Evolutionary conservation across 805 yeast species (phyloP).

Genomic region (Yarrowia deformans): DNA sequence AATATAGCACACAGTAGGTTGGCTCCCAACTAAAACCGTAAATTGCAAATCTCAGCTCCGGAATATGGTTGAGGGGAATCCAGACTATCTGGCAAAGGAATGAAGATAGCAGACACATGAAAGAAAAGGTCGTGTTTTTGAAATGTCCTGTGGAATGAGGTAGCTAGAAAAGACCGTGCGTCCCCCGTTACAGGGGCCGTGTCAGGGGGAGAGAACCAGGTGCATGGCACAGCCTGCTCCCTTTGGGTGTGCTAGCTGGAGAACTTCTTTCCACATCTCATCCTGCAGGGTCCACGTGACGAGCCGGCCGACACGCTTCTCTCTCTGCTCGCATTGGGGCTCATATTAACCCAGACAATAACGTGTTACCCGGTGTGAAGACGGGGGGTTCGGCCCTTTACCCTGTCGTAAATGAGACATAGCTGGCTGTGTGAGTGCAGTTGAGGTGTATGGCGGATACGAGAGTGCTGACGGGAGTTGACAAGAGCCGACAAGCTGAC

Average conservation of each 20-base stretch:
- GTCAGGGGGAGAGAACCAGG: not conserved
- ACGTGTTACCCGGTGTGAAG: slow-evolving; percentile 5
- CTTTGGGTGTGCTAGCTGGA: not conserved
- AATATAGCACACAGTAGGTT: slow-evolving; percentile 18
- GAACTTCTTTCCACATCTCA: slow-evolving; percentile 1
- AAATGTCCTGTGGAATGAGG: not conserved
- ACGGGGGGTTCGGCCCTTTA: too few relatives aligned
- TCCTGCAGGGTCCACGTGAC: slow-evolving; percentile 38
- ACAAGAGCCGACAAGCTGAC: too few relatives aligned
- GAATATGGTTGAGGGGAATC: slow-evolving; percentile 23
- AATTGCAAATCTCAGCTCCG: slow-evolving; percentile 1
- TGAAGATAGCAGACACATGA: not conserved
- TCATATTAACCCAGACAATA: slow-evolving; percentile 5
- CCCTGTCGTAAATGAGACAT: too few relatives aligned
- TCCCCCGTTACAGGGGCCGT: not conserved
- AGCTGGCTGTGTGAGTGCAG: too few relatives aligned
- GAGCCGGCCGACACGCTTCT: not conserved
- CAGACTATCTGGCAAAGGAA: not conserved
- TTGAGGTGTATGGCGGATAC: too few relatives aligned
- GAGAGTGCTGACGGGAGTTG: too few relatives aligned
- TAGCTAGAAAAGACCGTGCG: not conserved
- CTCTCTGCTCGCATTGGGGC: not conserved
- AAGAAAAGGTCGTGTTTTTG: not conserved
- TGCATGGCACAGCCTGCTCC: not conserved
- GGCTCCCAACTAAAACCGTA: slow-evolving; percentile 24